Percentiles rank a stretch among this genome's conserved stretches.
Conservation (phyloP, 2,329 filamentous ascomycete genomes). For the Pseudocercospora cruenta region DNA sequence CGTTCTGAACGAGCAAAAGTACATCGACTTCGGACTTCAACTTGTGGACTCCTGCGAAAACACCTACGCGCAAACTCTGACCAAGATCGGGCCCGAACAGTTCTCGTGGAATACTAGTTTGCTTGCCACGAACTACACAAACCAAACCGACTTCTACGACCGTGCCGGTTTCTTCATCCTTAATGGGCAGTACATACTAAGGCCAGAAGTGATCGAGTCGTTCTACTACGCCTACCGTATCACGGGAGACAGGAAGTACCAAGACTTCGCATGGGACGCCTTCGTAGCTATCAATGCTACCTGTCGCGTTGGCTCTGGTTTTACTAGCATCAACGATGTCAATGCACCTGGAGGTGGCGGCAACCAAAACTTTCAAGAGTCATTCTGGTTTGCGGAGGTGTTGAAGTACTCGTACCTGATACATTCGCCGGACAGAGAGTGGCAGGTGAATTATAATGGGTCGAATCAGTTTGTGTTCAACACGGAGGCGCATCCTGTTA, state of each 20-base stretch:
- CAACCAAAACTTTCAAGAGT: constrained; percentile 75
- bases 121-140: constrained; percentile 35
- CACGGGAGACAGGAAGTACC: constrained; percentile 27
- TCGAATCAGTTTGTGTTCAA: constrained; percentile 64
- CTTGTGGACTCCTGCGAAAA: constrained; percentile 75
- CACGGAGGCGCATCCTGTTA: constrained; percentile 67
- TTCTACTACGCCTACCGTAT: constrained; percentile 31
- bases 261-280: constrained; percentile 27
- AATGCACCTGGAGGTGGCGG: constrained; percentile 40
- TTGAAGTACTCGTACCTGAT: constrained; percentile 82
- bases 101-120: constrained; percentile 45
- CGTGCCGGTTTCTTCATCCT: constrained; percentile 71
- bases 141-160: constrained; percentile 63
- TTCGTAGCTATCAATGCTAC: constrained; percentile 27
- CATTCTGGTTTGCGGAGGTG: constrained; percentile 86
- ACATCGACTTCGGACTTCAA: constrained; percentile 72
- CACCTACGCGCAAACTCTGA: constrained; percentile 70
- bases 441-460: constrained; percentile 56
- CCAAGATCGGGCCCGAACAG: constrained; percentile 75
- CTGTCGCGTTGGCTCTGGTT: constrained; percentile 22
- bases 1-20: constrained; percentile 66
- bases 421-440: constrained; percentile 53
- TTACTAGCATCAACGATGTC: constrained; percentile 22
- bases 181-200: constrained; percentile 62
- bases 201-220: constrained; percentile 48